phyloP scores from a whole-genome alignment of 257 asterid genomes.

The Dorcoceras hygrometricum region DNA sequence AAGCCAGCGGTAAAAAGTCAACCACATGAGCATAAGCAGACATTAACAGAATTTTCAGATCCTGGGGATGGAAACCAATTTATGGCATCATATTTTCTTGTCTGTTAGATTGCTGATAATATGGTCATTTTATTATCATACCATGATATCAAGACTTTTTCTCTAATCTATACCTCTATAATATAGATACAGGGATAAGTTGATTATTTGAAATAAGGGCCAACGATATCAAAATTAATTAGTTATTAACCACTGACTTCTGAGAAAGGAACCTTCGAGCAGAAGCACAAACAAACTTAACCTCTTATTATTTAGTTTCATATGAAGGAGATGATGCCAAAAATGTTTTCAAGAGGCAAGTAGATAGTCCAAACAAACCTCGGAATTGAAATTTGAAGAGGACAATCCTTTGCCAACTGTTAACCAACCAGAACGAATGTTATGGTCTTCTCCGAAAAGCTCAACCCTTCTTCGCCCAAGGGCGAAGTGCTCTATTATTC shows the following conservation, averaged over 20 bases:
- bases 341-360: not conserved
- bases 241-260: not conserved
- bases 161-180: not conserved
- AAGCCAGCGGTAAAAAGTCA: not conserved
- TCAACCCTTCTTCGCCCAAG: slow-evolving; percentile 98
- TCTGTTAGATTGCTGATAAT: too few species aligned
- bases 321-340: not conserved
- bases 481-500: slow-evolving; percentile 94
- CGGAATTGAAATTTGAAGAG: slow-evolving; percentile 82
- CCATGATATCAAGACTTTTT: too few species aligned
- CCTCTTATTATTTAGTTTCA: not conserved
- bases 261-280: not conserved
- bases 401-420: slow-evolving; percentile 88
- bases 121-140: too few species aligned
- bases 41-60: not conserved
- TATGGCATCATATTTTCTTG: too few species aligned
- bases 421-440: slow-evolving; percentile 97
- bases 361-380: slow-evolving; percentile 43
- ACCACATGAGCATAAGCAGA: not conserved
- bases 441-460: slow-evolving; percentile 98
- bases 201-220: not conserved
- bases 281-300: not conserved
- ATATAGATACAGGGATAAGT: too few species aligned
- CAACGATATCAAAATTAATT: not conserved
- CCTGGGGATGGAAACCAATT: too few species aligned